Conservation (phyloP, 169 alveolate genomes). For the Theileria annulata region DNA sequence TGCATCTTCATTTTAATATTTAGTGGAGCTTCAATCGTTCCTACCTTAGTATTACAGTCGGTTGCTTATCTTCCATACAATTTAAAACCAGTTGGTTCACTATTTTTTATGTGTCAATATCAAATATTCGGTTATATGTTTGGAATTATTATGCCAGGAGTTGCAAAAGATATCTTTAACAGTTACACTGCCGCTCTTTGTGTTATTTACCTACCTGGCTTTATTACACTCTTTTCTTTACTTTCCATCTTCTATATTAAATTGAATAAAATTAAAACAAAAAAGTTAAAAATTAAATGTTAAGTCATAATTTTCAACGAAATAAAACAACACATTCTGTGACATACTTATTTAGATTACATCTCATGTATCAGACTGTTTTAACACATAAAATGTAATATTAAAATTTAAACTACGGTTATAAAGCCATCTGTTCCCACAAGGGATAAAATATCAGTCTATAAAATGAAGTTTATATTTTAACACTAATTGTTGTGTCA, state of each 20-base stretch:
- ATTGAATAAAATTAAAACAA: neutral
- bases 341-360: too few relatives aligned
- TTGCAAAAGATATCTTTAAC: slow-evolving; percentile 36
- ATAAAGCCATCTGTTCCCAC: neutral
- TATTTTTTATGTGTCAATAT: slow-evolving; percentile 56
- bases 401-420: too few relatives aligned
- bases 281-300: neutral
- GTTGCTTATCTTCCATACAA: slow-evolving; percentile 34
- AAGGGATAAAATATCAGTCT: neutral
- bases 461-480: neutral
- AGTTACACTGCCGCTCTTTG: slow-evolving; percentile 5
- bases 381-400: too few relatives aligned
- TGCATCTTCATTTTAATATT: slow-evolving; percentile 48
- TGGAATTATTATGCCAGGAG: slow-evolving; percentile 59
- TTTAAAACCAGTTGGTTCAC: slow-evolving; percentile 52
- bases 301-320: neutral
- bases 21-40: slow-evolving; percentile 58
- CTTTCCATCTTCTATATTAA: neutral
- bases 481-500: neutral
- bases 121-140: slow-evolving; percentile 59
- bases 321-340: neutral
- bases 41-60: slow-evolving; percentile 46
- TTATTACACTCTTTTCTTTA: neutral
- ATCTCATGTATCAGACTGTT: too few relatives aligned
- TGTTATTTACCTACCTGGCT: slow-evolving; percentile 10